Evolutionary conservation across 805 yeast genomes (phyloP).

Genomic region (Trichomonascus vanleenenianus): DNA sequence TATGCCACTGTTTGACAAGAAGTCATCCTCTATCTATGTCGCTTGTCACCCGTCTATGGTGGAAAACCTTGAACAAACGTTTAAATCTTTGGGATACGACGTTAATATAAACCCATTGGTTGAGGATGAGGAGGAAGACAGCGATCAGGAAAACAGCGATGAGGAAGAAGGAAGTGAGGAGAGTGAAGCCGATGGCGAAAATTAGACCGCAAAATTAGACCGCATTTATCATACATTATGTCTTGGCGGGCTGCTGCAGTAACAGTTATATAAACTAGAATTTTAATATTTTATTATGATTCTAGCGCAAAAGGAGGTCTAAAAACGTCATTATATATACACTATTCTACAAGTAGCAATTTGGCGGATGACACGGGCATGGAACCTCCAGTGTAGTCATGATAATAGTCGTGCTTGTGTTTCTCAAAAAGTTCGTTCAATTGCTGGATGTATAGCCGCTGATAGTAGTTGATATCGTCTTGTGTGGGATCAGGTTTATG

Average conservation of each 20-base stretch:
- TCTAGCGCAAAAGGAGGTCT: neutral
- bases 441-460: constrained; percentile 47
- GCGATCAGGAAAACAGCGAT: constrained; percentile 17
- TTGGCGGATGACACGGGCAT: neutral
- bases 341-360: constrained; percentile 13
- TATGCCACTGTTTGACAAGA: constrained; percentile 52
- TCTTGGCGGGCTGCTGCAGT: too few species aligned
- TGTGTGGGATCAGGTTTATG: constrained; percentile 37
- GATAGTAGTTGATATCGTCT: constrained; percentile 60
- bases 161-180: constrained; percentile 23
- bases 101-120: constrained; percentile 50
- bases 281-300: too few species aligned
- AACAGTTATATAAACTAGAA: too few species aligned
- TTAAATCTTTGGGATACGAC: constrained; percentile 49
- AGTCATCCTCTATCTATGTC: constrained; percentile 52
- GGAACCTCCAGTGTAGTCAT: constrained; percentile 2
- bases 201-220: neutral
- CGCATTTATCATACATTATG: too few species aligned
- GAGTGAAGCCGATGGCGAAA: constrained; percentile 12
- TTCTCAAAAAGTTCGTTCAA: constrained; percentile 12
- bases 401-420: constrained; percentile 10
- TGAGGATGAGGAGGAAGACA: constrained; percentile 23
- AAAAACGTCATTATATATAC: neutral
- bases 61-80: constrained; percentile 39
- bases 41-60: constrained; percentile 66